Evolutionary conservation across 176 grass and related monocot species (phyloP).

Genomic region (Zea luxurians): DNA sequence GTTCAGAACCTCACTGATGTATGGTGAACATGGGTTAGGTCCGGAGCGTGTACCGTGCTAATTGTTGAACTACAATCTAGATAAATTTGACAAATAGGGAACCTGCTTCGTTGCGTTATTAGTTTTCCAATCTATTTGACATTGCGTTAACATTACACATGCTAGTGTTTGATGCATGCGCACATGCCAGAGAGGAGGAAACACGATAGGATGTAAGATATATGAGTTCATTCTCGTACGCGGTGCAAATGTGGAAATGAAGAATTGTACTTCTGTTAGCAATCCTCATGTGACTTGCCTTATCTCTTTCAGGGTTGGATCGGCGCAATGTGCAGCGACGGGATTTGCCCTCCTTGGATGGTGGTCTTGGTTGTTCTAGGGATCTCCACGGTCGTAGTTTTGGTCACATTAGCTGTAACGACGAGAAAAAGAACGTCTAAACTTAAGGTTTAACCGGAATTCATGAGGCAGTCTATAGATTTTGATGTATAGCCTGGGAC

Average conservation of each 20-base stretch:
- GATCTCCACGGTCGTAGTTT: conserved; percentile 17
- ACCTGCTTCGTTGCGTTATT: too few relatives aligned
- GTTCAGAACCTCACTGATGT: not conserved
- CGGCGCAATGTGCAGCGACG: conserved; percentile 20
- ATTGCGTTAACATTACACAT: not conserved
- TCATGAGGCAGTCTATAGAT: too few relatives aligned
- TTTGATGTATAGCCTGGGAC: too few relatives aligned
- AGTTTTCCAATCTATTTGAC: not conserved
- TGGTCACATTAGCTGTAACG: conserved; percentile 52
- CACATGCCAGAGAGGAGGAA: not conserved
- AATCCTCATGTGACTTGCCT: not conserved
- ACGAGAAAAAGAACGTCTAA: conserved; percentile 73
- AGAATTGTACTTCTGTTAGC: not conserved
- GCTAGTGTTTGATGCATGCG: conserved; percentile 1
- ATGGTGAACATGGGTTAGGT: too few relatives aligned
- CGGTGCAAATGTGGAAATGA: not conserved
- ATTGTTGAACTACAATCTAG: too few relatives aligned
- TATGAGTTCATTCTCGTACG: not conserved
- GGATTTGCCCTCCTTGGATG: conserved; percentile 56
- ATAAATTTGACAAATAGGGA: too few relatives aligned
- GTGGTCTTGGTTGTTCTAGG: conserved; percentile 33
- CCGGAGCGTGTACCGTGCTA: too few relatives aligned
- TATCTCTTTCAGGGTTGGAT: conserved; percentile 48
- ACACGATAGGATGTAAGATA: not conserved
- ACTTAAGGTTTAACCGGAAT: conserved; percentile 66